Conservation (phyloP, 805 yeast genomes). For the Maudiozyma bulderi region DNA sequence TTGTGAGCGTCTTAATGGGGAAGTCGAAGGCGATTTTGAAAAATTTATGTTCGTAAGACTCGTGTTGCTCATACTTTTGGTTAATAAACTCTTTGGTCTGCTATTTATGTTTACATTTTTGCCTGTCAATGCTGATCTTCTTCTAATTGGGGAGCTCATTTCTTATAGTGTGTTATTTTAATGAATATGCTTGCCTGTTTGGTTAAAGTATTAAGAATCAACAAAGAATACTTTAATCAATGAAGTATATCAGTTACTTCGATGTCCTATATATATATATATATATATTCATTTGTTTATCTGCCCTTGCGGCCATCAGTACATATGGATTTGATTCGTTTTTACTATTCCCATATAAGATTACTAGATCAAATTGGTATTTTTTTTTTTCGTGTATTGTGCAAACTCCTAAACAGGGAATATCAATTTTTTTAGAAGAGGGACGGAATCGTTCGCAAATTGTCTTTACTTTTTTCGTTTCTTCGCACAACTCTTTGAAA, state of each 20-base stretch:
- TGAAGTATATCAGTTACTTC: no score
- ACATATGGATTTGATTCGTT: no score
- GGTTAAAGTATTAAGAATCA: no score
- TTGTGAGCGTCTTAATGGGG: constrained; percentile 3
- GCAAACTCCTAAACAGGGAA: background rate
- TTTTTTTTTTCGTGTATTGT: background rate
- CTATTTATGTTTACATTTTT: constrained; percentile 14
- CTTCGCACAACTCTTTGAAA: background rate
- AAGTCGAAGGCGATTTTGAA: constrained; percentile 1
- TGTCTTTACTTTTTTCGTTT: background rate
- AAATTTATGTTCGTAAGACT: background rate
- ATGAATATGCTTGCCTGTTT: background rate
- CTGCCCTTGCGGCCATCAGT: no score
- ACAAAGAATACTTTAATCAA: no score
- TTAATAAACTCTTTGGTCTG: background rate
- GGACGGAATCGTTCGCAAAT: background rate
- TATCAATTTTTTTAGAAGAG: background rate
- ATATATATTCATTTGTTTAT: no score
- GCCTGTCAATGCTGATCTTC: constrained; percentile 16
- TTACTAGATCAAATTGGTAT: no score
- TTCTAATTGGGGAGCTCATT: constrained; percentile 16
- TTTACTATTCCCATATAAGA: no score
- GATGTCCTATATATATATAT: no score
- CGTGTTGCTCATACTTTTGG: background rate
- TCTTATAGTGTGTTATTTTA: background rate